Evolutionary conservation across 2,329 filamentous ascomycete genomes (phyloP).

Genomic region (Emergomyces orientalis): DNA sequence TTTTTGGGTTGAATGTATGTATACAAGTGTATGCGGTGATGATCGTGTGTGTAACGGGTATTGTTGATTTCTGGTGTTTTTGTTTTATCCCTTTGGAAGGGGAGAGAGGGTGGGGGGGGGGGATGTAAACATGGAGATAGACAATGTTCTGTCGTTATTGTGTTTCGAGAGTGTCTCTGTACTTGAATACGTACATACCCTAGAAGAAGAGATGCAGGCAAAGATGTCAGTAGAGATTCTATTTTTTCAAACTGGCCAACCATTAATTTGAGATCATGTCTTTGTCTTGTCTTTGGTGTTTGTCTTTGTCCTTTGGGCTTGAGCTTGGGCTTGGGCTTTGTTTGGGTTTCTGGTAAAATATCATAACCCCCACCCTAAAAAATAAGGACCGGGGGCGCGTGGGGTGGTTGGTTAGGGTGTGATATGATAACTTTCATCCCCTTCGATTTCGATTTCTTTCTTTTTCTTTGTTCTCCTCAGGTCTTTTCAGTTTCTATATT

Average conservation of each 20-base stretch:
- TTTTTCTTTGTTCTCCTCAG: conserved; percentile 31
- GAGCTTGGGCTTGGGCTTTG: neutral
- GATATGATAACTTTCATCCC: neutral
- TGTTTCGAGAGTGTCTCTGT: neutral
- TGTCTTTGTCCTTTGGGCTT: neutral
- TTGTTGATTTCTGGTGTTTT: too few relatives aligned
- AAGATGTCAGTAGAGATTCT: neutral
- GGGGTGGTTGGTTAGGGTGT: neutral
- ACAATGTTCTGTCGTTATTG: neutral
- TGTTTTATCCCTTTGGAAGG: neutral
- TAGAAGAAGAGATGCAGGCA: neutral
- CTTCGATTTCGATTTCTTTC: neutral
- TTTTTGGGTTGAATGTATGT: neutral
- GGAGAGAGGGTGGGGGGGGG: too few relatives aligned
- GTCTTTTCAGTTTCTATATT: conserved; percentile 38
- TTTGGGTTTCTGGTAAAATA: neutral
- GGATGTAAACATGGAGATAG: too few relatives aligned
- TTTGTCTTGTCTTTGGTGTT: neutral
- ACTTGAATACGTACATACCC: neutral
- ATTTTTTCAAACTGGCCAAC: neutral
- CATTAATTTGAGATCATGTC: neutral
- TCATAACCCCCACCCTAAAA: too few relatives aligned
- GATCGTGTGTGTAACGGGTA: neutral
- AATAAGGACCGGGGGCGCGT: too few relatives aligned
- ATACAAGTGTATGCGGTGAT: neutral